Evolutionary conservation across 2,329 filamentous ascomycete species (phyloP).

Genomic region (Trichocomaceae sp.): DNA sequence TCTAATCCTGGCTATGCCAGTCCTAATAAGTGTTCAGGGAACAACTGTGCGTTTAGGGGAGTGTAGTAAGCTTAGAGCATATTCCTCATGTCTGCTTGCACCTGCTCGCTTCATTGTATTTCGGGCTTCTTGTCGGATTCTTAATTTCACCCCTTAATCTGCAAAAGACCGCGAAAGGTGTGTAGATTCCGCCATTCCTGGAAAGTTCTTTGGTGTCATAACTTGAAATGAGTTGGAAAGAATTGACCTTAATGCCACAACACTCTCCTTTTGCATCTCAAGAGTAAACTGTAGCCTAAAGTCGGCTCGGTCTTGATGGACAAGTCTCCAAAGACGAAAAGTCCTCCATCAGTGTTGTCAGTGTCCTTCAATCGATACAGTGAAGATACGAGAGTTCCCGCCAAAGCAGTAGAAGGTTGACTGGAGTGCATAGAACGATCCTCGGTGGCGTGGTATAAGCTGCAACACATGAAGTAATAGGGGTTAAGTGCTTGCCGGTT

Average conservation of each 20-base stretch:
- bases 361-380: slow-evolving; percentile 74
- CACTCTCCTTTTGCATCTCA: slow-evolving; percentile 56
- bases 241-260: slow-evolving; percentile 48
- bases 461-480: slow-evolving; percentile 57
- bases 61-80: slow-evolving; percentile 27
- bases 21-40: slow-evolving; percentile 28
- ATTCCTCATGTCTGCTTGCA: slow-evolving; percentile 35
- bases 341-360: slow-evolving; percentile 67
- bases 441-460: slow-evolving; percentile 47
- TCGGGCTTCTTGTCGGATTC: slow-evolving; percentile 75
- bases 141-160: slow-evolving; percentile 76
- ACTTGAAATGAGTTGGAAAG: slow-evolving; percentile 61
- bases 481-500: slow-evolving; percentile 21
- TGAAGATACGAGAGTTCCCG: slow-evolving; percentile 71
- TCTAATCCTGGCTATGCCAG: no score
- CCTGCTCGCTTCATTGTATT: slow-evolving; percentile 40
- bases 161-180: slow-evolving; percentile 74
- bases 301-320: slow-evolving; percentile 68
- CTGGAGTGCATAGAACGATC: slow-evolving; percentile 36
- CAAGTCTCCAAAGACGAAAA: slow-evolving; percentile 87
- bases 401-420: slow-evolving; percentile 49
- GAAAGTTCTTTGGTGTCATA: slow-evolving; percentile 59
- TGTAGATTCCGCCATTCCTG: slow-evolving; percentile 75
- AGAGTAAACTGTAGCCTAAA: slow-evolving; percentile 71
- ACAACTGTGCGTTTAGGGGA: slow-evolving; percentile 34